A percentile compares a stretch with the other conserved stretches of the same genome.
Conservation (phyloP, 768 basidiomycete species). For the Suillus luteus region DNA sequence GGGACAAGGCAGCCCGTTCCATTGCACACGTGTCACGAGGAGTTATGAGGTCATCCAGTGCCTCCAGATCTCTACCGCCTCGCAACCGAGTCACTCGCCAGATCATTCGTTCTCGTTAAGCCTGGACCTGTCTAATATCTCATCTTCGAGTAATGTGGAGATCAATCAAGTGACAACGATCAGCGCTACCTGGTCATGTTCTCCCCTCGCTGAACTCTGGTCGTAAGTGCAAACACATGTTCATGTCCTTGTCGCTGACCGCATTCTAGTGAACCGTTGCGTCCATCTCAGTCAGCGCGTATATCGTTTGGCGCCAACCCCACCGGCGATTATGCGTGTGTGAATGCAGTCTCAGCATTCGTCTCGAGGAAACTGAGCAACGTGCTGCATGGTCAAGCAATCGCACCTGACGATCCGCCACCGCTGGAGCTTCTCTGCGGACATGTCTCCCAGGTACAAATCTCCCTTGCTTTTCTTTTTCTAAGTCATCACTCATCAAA, state of each 20-base stretch:
- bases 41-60: conserved; percentile 62
- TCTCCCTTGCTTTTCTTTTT: conserved; percentile 7
- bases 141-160: conserved; percentile 40
- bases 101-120: conserved; percentile 55
- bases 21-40: conserved; percentile 55
- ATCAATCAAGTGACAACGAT: conserved; percentile 63
- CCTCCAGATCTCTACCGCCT: conserved; percentile 52
- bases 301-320: conserved; percentile 44
- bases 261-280: conserved; percentile 41
- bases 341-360: conserved; percentile 49
- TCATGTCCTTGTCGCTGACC: conserved; percentile 10
- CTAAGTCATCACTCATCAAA: conserved; percentile 5
- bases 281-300: conserved; percentile 50
- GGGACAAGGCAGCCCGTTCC: conserved; percentile 53
- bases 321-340: conserved; percentile 39
- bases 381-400: conserved; percentile 50
- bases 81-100: conserved; percentile 50
- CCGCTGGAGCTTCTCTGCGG: conserved; percentile 53
- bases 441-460: conserved; percentile 47
- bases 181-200: conserved; percentile 70
- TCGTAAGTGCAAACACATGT: conserved; percentile 42
- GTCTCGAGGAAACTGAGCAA: conserved; percentile 50
- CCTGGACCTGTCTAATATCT: conserved; percentile 58
- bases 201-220: conserved; percentile 35
- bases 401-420: conserved; percentile 49